phyloP scores from a whole-genome alignment of 805 yeast species.

The Ogataea wickerhamii region DNA sequence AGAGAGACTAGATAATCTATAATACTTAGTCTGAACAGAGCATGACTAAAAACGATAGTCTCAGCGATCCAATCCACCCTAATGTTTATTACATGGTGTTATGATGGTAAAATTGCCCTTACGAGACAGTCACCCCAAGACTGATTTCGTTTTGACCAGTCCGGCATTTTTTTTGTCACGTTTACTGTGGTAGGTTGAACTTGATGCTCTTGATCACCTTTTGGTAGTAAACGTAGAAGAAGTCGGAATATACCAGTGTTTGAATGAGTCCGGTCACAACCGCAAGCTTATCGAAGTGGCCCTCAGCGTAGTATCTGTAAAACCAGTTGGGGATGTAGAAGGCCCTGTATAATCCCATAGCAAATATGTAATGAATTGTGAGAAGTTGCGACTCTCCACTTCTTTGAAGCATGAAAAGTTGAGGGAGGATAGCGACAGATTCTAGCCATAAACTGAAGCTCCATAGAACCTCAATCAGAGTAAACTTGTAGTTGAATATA shows the following conservation, averaged over 20 bases:
- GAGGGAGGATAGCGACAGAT: constrained; percentile 88
- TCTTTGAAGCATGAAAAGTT: constrained; percentile 82
- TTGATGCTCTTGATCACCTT: constrained; percentile 76
- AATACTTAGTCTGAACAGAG: too few relatives aligned
- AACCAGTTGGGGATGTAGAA: constrained; percentile 94
- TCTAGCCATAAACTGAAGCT: constrained; percentile 91
- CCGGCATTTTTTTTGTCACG: too few relatives aligned
- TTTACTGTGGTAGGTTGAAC: constrained; percentile 51
- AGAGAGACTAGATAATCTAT: constrained; percentile 72
- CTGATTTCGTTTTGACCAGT: too few relatives aligned
- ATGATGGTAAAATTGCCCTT: too few relatives aligned
- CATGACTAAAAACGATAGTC: too few relatives aligned
- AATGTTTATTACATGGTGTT: too few relatives aligned
- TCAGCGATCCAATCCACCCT: too few relatives aligned
- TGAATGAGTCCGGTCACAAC: constrained; percentile 80
- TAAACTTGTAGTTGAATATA: constrained; percentile 63
- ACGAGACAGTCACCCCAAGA: too few relatives aligned
- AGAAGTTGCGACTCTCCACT: constrained; percentile 85
- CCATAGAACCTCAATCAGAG: constrained; percentile 70
- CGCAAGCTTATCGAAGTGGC: constrained; percentile 63
- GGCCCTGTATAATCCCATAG: constrained; percentile 86
- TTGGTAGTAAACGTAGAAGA: constrained; percentile 86
- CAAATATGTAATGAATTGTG: constrained; percentile 90
- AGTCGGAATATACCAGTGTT: constrained; percentile 87
- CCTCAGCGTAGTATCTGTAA: constrained; percentile 71